Percentiles rank a stretch among this genome's conserved stretches.
Conservation (phyloP, 2,329 filamentous ascomycete genomes). For the Fonsecaea pedrosoi region DNA sequence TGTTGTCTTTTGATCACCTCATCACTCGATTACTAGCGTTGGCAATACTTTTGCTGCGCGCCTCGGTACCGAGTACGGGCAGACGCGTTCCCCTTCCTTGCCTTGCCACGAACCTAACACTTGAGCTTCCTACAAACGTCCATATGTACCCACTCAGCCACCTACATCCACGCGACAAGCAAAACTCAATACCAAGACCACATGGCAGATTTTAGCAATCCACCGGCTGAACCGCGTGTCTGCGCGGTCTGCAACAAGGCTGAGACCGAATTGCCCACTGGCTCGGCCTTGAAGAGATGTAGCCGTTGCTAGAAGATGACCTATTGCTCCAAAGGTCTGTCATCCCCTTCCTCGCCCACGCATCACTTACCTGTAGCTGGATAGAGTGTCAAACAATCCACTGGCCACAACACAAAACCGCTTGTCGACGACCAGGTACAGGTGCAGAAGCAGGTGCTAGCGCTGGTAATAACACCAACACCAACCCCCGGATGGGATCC, state of each 20-base stretch:
- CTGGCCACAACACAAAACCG: constrained; percentile 58
- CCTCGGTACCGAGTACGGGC: too few relatives aligned
- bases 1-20: too few relatives aligned
- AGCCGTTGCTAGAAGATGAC: constrained; percentile 26
- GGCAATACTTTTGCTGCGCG: too few relatives aligned
- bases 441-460: background rate
- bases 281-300: constrained; percentile 28
- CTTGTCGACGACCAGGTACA: constrained; percentile 17
- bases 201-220: constrained; percentile 27
- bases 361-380: constrained; percentile 6
- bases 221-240: constrained; percentile 16
- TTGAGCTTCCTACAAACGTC: too few relatives aligned
- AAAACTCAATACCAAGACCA: too few relatives aligned
- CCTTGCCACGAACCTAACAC: too few relatives aligned
- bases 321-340: constrained; percentile 32
- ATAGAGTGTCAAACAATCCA: constrained; percentile 59
- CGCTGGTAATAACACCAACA: background rate
- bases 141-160: too few relatives aligned
- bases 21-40: too few relatives aligned
- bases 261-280: constrained; percentile 19
- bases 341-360: background rate
- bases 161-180: too few relatives aligned
- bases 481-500: background rate
- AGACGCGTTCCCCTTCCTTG: too few relatives aligned
- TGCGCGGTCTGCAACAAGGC: constrained; percentile 26